Evolutionary conservation across 1,284 basidiomycete genomes (phyloP).

Genomic region (Termitomyces sp.): DNA sequence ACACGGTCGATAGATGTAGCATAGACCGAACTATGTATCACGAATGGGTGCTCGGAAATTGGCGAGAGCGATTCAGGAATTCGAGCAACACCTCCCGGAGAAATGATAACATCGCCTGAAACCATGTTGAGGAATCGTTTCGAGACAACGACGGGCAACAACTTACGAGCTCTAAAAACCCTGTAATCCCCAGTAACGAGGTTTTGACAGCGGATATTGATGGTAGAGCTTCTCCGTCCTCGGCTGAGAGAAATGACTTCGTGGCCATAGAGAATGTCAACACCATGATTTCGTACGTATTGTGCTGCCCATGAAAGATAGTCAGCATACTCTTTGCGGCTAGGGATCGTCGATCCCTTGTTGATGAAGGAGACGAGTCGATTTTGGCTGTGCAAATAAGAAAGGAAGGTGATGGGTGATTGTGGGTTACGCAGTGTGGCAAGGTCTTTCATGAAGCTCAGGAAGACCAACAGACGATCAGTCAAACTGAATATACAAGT

Average conservation of each 20-base stretch:
- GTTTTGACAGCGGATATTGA: slow-evolving; percentile 35
- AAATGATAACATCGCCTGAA: slow-evolving; percentile 29
- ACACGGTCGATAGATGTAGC: slow-evolving; percentile 34
- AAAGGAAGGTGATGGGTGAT: slow-evolving; percentile 53
- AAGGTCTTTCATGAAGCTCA: slow-evolving; percentile 55
- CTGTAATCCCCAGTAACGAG: slow-evolving; percentile 30
- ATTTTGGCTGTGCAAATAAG: slow-evolving; percentile 48
- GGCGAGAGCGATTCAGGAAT: slow-evolving; percentile 36
- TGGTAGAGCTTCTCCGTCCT: slow-evolving; percentile 23
- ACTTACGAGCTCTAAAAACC: slow-evolving; percentile 36
- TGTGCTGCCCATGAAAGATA: slow-evolving; percentile 53
- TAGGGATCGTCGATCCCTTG: slow-evolving; percentile 87
- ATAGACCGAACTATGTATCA: slow-evolving; percentile 44
- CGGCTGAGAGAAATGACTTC: slow-evolving; percentile 41
- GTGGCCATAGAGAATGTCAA: slow-evolving; percentile 43
- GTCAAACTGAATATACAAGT: not conserved
- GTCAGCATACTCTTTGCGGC: slow-evolving; percentile 74
- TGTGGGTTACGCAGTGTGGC: slow-evolving; percentile 52
- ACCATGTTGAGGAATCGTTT: not conserved
- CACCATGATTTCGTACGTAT: slow-evolving; percentile 38
- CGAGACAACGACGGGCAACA: slow-evolving; percentile 14
- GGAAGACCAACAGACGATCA: not conserved
- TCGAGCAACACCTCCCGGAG: slow-evolving; percentile 45
- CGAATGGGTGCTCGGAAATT: slow-evolving; percentile 30
- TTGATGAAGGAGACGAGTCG: slow-evolving; percentile 63